Base-by-base conservation (phyloP, 106 monocot species). In the Iris macrosiphon region DNA sequence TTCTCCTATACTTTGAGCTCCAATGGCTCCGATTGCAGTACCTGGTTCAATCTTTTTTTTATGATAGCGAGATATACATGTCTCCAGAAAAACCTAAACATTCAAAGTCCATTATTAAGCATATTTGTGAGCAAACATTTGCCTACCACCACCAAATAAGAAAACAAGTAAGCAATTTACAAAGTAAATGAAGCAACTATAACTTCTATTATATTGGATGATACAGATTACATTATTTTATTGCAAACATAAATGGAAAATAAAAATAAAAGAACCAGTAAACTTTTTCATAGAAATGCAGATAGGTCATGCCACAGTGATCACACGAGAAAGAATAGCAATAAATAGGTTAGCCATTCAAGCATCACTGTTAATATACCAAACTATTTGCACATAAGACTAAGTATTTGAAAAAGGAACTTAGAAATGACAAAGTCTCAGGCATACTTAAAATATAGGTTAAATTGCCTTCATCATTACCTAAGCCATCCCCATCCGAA, bases 1-100 rank as follows among this genome's bases (percentile, higher is more conserved):
- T 62, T 98, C 98, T 67, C 98, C 98, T 22, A 98, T 98, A 66
- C 98, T 98, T 73, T 98, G 98, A 62, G 98, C 98, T 40, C 96
- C 90, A 71, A 98, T 83, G 38, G 83, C 80, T 33, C 98, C 98
- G 52, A 98, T 77, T 38, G 98, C 68, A 26, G 82, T 72, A 58
- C 96, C 96, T 45, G 91, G 71, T 72, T 98, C 91, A 40, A 91
- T 45, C 63, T 70, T 83, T 75, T 98, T 98, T 30, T 56, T 75
- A 35, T 78, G 73, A 57, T 87, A 98, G 49, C 90, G 83, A 29
- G 76, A 80, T 68, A 91, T 80, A 66, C 98, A 98, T 6, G 80
- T 98, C 16, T 84, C 98, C 63, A 98, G 45, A 45, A 98, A 98
- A 42, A 91, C 83, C 98, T 98, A 49, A 23, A 61, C 27, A 12